phyloP scores from a whole-genome alignment of 768 basidiomycete genomes.

The Rhizopogon vesiculosus region DNA sequence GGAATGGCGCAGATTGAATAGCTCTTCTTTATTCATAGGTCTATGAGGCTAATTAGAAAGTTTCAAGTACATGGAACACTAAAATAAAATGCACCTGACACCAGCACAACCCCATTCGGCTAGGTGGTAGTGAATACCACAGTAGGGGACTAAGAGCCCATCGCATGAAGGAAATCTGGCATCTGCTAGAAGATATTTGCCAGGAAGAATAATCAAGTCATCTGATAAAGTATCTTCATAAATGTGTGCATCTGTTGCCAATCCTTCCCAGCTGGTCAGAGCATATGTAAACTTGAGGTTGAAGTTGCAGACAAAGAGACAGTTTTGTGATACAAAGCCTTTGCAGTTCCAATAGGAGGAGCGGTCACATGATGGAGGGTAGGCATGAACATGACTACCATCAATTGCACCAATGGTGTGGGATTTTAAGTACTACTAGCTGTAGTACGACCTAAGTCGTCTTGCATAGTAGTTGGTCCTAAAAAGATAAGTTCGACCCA shows the following conservation, averaged over 20 bases:
- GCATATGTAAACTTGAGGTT: constrained; percentile 31
- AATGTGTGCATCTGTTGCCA: constrained; percentile 29
- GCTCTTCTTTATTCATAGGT: too few species aligned
- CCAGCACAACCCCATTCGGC: too few species aligned
- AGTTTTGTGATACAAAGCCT: constrained; percentile 29
- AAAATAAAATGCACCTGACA: too few species aligned
- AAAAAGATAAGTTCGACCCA: too few species aligned
- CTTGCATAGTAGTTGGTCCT: too few species aligned
- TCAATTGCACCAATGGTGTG: constrained; percentile 21
- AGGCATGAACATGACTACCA: constrained; percentile 16
- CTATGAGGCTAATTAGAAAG: too few species aligned
- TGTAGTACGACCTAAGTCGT: too few species aligned
- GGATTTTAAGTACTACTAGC: too few species aligned
- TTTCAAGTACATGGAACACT: too few species aligned
- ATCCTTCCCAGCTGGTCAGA: constrained; percentile 37
- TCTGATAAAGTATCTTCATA: constrained; percentile 19
- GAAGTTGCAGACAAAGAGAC: constrained; percentile 29
- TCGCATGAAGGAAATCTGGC: constrained; percentile 23
- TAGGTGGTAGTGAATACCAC: too few species aligned
- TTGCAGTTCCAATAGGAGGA: constrained; percentile 13
- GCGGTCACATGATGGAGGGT: constrained; percentile 9
- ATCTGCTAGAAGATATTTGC: constrained; percentile 23
- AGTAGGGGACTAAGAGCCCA: too few species aligned
- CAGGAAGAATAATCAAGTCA: constrained; percentile 19
- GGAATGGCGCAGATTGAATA: too few species aligned